Evolutionary conservation across 2,329 filamentous ascomycete species (phyloP).

Genomic region (Colletotrichum liaoningense): DNA sequence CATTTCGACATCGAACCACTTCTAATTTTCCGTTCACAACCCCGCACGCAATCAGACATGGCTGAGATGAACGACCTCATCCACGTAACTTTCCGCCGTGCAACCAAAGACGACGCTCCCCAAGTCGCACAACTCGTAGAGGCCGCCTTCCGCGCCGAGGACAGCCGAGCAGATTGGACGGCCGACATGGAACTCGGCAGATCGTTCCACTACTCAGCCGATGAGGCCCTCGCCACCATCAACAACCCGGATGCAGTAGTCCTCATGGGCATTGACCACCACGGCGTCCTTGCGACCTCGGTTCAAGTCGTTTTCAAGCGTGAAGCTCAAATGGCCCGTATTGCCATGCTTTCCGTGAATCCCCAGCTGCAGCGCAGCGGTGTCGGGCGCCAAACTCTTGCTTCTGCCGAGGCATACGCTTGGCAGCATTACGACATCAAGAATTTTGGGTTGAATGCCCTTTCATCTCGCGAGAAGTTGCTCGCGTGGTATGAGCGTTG

Average conservation of each 20-base stretch:
- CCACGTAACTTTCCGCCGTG: constrained; percentile 47
- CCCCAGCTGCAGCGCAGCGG: constrained; percentile 44
- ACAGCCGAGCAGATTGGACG: constrained; percentile 49
- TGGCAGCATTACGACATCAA: constrained; percentile 41
- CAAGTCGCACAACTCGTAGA: constrained; percentile 51
- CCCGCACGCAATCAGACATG: too few species aligned
- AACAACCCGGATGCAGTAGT: constrained; percentile 41
- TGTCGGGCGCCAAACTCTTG: constrained; percentile 46
- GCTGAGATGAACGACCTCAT: constrained; percentile 36
- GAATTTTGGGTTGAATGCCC: constrained; percentile 46
- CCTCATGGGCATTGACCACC: constrained; percentile 42
- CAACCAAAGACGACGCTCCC: constrained; percentile 48
- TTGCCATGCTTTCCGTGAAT: constrained; percentile 50
- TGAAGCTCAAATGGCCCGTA: constrained; percentile 40
- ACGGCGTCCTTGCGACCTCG: constrained; percentile 41
- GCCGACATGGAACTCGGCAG: constrained; percentile 45
- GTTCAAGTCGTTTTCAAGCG: constrained; percentile 42
- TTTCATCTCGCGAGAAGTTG: constrained; percentile 46
- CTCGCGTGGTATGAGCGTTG: constrained; percentile 50
- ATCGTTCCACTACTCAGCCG: constrained; percentile 39
- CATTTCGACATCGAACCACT: background rate
- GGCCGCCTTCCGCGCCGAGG: constrained; percentile 52
- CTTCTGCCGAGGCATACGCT: constrained; percentile 46
- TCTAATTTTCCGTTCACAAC: background rate
- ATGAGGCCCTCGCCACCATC: constrained; percentile 43